Evolutionary conservation across 2,329 filamentous ascomycete species (phyloP), one percentile per base, ranked within the genome.

Genomic region (Blumeria hordei): DNA sequence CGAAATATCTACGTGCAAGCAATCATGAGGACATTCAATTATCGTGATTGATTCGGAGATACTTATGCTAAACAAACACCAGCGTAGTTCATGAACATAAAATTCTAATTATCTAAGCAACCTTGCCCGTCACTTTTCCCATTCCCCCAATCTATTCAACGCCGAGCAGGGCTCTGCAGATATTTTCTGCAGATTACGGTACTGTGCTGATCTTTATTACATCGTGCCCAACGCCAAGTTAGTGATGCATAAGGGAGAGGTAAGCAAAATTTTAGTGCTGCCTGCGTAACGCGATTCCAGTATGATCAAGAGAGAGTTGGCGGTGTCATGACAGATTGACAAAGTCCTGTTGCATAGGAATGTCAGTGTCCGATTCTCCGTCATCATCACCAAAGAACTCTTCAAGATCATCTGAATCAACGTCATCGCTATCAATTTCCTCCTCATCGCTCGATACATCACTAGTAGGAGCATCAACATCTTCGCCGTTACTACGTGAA

Each of bases 391-490:
- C 70, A 58, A 81, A 72, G 62, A 80, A 79, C 66, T 83, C 79
- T 63, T 81, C 80, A 57, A 81, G 73, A 59, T 77, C 78, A 64
- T 88, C 85, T 55, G 84, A 88, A 68, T 88, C 83, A 63, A 85
- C 76, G 65, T 90, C 85, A 66, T 88, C 81, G 65, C 80, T 84
- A 65, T 82, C 78, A 60, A 80, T 78, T 58, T 81, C 74, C 59
- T 83, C 83, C 59, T 87, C 84, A 63, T 88, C 83, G 71, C 84
- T 90, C 56, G 85, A 88, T 52, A 85, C 62, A 64, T 92, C 85
- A 64, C 74, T 80, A 65, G 74, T 73, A 59, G 76, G 72, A 47
- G 75, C 73, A 57, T 76, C 72, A 54, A 69, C 68, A 37, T 58
- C 64, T 56, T 64, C 63, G 55, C 66, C 68, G 58, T 63, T 63